Evolutionary conservation across 2,329 filamentous ascomycete species (phyloP), one percentile per base, ranked within the genome.

Genomic region (Exophiala xenobiotica): DNA sequence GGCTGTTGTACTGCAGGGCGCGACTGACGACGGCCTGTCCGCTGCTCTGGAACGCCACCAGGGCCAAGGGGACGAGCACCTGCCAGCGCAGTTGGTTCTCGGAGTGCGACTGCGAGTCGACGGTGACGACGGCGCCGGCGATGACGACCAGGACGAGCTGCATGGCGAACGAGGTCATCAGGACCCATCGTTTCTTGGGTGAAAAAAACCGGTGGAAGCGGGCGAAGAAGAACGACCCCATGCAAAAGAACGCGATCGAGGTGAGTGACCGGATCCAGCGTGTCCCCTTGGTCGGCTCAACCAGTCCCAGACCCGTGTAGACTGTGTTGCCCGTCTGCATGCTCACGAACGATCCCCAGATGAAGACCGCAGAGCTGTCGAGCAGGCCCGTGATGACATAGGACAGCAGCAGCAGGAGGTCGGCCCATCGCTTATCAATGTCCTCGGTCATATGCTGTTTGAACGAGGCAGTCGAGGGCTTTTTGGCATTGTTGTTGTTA

Each of bases 291-390:
- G 63, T 67, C 1, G 82, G 78, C 0, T 80, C 78, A 6, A 81
- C 76, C n/a, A 90, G 72, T 2, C 88, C 88, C 2, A 91, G 78
- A 6, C 87, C 88, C 11, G 90, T 75, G 66, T 90, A 92, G 41
- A 92, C 81, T 4, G 88, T 90, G 68, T 92, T 92, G 81, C 86
- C 87, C 24, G 87, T 91, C 65, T 91, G 88, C 87, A 91, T 91
- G 62, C 84, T 88, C 33, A 90, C 87, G 61, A 92, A 92, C 2
- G 85, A 85, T 9, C 87, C 86, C 84, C 86, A 91, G 35, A 86
- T 86, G 51, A 83, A 85, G 40, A 88, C 86, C 2, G 86, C 83
- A 2, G 86, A 83, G 68, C 85, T 88, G 69, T 92, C 88, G 6
- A 90, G 77, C 8, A 92, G 73, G 3, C 88, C 88, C 0, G 88